Base-by-base conservation (phyloP, 2,329 filamentous ascomycete genomes). In the Metarhizium rileyi region DNA sequence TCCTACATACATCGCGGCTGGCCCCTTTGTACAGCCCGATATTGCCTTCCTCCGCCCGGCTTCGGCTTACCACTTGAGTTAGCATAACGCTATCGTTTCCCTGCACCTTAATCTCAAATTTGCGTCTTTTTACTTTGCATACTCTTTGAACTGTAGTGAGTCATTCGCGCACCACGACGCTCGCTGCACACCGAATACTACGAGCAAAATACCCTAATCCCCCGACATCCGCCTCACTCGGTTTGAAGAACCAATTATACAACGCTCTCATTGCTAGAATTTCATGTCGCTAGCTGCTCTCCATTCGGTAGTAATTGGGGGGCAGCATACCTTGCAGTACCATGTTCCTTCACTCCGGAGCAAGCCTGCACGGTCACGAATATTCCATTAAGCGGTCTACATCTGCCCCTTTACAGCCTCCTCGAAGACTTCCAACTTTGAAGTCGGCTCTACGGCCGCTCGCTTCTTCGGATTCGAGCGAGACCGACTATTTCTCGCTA, bases 291-390 rank as follows among this genome's bases (percentile, higher is more conserved):
- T 25, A 40, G 45, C 26, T 35, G 33, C 36, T 47, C 18, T 36
- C n/a, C 22, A 33, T 40, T 10, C n/a, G 20, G n/a, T 8, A 14
- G 20, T 25, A 10, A 25, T 6, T 28, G 18, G 26, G 14, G n/a
- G 22, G 20, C 44, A 42, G 33, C 26, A 27, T 22, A 22, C 14
- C 18, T 44, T 26, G 26, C 48, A 23, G 16, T 22, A 46, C 33
- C 23, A 81, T 82, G 78, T 78, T 81, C 59, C 66, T 81, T 30
- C 78, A 81, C 58, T 70, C 76, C 18, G 78, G 76, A 43, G 78
- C 78, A 46, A 75, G 77, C 63, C 68, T 81, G 20, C 77, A 81
- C 59, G 78, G 77, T 61, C 78, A 81, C 59, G 77, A 81, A 60
- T 81, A 76, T 57, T 78, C 76, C 27, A 63, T 64, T 50, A 63